phyloP scores from a whole-genome alignment of 768 basidiomycete genomes.

The Pholiota microspora region DNA sequence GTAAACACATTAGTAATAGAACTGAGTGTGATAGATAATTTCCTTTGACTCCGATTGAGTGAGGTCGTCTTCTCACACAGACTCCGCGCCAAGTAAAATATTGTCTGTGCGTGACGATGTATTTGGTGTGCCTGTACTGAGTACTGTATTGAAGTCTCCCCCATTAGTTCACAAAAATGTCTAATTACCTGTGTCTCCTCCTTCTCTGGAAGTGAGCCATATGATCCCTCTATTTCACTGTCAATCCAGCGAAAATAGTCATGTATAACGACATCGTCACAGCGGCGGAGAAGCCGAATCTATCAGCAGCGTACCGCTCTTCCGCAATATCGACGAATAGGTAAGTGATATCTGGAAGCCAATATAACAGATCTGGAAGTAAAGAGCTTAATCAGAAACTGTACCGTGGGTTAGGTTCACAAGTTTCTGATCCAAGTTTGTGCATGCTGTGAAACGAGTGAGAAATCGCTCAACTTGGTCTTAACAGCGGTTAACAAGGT shows the following conservation, averaged over 20 bases:
- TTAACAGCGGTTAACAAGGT: background rate
- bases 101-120: background rate
- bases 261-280: background rate
- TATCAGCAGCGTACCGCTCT: background rate
- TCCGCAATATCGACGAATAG: background rate
- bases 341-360: background rate
- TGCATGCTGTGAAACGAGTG: background rate
- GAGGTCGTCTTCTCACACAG: background rate
- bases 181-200: background rate
- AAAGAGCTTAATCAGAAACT: background rate
- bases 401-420: background rate
- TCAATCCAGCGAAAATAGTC: background rate
- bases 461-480: background rate
- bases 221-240: background rate
- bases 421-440: background rate
- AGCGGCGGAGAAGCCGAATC: background rate
- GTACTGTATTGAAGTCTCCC: background rate
- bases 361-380: background rate
- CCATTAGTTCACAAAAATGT: background rate
- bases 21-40: background rate
- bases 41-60: background rate
- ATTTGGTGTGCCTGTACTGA: background rate
- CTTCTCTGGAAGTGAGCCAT: background rate
- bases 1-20: background rate
- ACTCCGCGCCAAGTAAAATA: background rate